These are phyloP conservation scores for Vitrella brassicaformis DNA, from an alignment of 73 alveolate species.

Conservation along the genomic window DNA sequence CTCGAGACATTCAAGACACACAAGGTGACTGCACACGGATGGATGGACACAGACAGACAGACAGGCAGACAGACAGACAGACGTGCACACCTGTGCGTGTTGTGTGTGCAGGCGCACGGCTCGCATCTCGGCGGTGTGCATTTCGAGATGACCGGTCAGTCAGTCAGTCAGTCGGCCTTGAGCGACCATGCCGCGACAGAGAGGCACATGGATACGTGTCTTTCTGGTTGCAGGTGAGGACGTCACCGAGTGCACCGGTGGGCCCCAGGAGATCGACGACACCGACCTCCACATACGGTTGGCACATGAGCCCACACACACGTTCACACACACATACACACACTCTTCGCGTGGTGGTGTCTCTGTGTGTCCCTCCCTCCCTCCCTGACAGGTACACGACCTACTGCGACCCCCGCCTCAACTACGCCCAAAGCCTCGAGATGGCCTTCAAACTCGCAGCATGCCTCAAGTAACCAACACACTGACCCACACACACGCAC, in stretches of 20 bases:
- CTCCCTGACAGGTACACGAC: background rate
- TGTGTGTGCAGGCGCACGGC: too few species aligned
- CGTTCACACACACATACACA: too few species aligned
- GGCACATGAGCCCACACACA: too few species aligned
- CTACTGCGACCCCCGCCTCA: background rate
- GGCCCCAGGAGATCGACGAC: background rate
- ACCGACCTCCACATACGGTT: background rate
- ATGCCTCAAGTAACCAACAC: too few species aligned
- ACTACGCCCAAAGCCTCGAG: background rate
- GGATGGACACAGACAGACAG: too few species aligned
- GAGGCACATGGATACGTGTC: too few species aligned
- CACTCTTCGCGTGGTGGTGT: background rate
- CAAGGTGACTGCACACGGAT: too few species aligned
- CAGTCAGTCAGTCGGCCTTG: background rate
- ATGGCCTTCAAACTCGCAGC: background rate
- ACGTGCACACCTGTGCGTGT: too few species aligned
- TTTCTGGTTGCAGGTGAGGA: background rate
- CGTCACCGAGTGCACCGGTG: background rate
- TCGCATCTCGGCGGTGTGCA: background rate
- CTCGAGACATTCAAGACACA: background rate
- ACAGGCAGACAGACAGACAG: too few species aligned
- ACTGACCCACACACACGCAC: too few species aligned
- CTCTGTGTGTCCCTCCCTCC: background rate
- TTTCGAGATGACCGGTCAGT: background rate
- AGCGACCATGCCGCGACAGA: too few species aligned